Evolutionary conservation across 2,329 filamentous ascomycete species (phyloP).

Genomic region (Claviceps sp.): DNA sequence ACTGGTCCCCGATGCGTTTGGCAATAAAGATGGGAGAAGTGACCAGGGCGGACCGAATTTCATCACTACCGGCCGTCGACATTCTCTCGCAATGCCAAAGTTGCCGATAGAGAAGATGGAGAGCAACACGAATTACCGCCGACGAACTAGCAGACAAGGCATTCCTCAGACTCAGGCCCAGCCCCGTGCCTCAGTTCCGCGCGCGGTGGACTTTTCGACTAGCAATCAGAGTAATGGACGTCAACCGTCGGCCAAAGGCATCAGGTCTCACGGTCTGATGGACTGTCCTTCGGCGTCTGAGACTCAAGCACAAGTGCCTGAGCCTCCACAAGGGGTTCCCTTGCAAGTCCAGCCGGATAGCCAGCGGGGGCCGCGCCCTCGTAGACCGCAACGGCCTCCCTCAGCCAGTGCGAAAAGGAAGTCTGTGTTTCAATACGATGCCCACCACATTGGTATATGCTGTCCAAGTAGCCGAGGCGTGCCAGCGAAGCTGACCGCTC

Average conservation of each 20-base stretch:
- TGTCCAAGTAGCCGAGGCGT: slow-evolving; percentile 15
- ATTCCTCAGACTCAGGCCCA: not conserved
- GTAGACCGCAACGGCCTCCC: not conserved
- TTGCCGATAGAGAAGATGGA: not conserved
- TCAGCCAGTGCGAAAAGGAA: not conserved
- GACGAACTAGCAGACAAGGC: not conserved
- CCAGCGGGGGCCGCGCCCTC: not conserved
- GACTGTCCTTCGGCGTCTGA: not conserved
- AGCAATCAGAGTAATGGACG: not conserved
- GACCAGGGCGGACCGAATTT: slow-evolving; percentile 5
- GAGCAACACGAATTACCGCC: not conserved
- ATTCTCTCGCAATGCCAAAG: slow-evolving; percentile 6
- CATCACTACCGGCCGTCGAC: slow-evolving; percentile 6
- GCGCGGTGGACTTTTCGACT: not conserved
- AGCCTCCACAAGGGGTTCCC: not conserved
- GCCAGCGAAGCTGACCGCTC: slow-evolving; percentile 12
- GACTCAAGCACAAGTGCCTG: not conserved
- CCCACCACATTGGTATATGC: slow-evolving; percentile 14
- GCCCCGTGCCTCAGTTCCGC: not conserved
- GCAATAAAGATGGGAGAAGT: not conserved
- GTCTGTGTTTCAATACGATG: slow-evolving; percentile 5
- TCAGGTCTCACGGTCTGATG: not conserved
- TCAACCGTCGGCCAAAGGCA: not conserved
- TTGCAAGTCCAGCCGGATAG: not conserved
- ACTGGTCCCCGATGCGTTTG: not conserved